A percentile compares a stretch with the other conserved stretches of the same genome.
These are phyloP conservation scores for Boletus rubescentipes DNA, from an alignment of 768 basidiomycete genomes.

Conservation along the genomic window DNA sequence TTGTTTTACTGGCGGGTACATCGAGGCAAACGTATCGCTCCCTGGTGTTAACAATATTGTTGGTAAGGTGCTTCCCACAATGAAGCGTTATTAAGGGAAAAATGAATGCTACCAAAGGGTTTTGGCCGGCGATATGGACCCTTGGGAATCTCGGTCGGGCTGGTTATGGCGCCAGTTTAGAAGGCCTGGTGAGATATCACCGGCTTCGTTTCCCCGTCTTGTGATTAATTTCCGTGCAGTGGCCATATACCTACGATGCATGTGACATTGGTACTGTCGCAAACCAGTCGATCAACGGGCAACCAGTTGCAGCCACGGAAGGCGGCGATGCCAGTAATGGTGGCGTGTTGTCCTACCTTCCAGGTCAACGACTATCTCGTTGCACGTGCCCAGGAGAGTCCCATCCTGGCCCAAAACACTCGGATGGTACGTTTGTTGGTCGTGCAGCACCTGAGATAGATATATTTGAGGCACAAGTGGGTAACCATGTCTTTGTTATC, in stretches of 20 bases:
- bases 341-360: slow-evolving; percentile 64
- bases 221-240: slow-evolving; percentile 32
- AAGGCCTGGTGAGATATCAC: slow-evolving; percentile 42
- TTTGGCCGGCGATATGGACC: slow-evolving; percentile 59
- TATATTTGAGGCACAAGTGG: slow-evolving; percentile 76
- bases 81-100: not conserved
- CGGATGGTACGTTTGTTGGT: slow-evolving; percentile 77
- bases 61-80: slow-evolving; percentile 30
- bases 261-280: slow-evolving; percentile 84
- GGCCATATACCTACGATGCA: slow-evolving; percentile 68
- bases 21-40: slow-evolving; percentile 62
- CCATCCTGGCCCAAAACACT: slow-evolving; percentile 78
- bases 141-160: slow-evolving; percentile 63
- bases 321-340: slow-evolving; percentile 52
- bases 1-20: slow-evolving; percentile 82
- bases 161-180: slow-evolving; percentile 65
- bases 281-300: slow-evolving; percentile 76
- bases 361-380: slow-evolving; percentile 78
- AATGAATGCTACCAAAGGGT: slow-evolving; percentile 27
- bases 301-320: slow-evolving; percentile 59
- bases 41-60: slow-evolving; percentile 67
- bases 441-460: slow-evolving; percentile 89
- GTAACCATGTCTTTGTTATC: slow-evolving; percentile 17
- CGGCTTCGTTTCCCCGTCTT: not conserved
- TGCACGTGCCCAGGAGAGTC: slow-evolving; percentile 83